A percentile compares a stretch with the other conserved stretches of the same genome.
phyloP scores from a whole-genome alignment of 164 flowering plant genomes.

The Kalanchoe fedtschenkoi region DNA sequence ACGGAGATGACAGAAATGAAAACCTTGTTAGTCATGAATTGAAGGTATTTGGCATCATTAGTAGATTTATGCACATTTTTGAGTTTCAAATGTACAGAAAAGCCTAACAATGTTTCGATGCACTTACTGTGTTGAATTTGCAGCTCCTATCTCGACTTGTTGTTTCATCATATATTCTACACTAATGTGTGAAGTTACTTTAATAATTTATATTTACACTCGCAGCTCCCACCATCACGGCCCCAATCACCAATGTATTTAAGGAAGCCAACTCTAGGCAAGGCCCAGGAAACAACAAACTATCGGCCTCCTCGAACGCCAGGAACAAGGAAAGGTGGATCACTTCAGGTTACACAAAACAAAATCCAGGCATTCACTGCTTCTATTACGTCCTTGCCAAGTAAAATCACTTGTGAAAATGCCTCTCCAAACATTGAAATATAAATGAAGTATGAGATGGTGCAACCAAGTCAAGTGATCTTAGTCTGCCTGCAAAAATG shows the following conservation, averaged over 20 bases:
- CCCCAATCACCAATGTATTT: constrained; percentile 40
- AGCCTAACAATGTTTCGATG: too few species aligned
- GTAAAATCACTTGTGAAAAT: constrained; percentile 37
- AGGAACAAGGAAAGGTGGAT: constrained; percentile 16
- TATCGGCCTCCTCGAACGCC: constrained; percentile 30
- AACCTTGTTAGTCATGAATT: too few species aligned
- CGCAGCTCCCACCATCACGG: constrained; percentile 33
- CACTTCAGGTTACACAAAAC: constrained; percentile 18
- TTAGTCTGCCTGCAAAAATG: too few species aligned
- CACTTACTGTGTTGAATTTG: too few species aligned
- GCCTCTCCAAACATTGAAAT: constrained; percentile 46
- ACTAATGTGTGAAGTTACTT: background rate
- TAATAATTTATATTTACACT: background rate
- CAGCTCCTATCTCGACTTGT: too few species aligned
- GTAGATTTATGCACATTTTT: too few species aligned
- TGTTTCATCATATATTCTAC: background rate
- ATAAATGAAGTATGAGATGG: background rate
- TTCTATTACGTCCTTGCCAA: constrained; percentile 13
- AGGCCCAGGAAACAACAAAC: constrained; percentile 15
- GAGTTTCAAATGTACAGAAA: too few species aligned
- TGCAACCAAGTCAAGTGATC: too few species aligned
- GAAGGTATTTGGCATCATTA: too few species aligned
- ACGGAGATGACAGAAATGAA: too few species aligned
- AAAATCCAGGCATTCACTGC: too few species aligned
- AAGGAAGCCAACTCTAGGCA: constrained; percentile 23